Evolutionary conservation across 2,329 filamentous ascomycete genomes (phyloP).

Genomic region (Fusarium redolens): DNA sequence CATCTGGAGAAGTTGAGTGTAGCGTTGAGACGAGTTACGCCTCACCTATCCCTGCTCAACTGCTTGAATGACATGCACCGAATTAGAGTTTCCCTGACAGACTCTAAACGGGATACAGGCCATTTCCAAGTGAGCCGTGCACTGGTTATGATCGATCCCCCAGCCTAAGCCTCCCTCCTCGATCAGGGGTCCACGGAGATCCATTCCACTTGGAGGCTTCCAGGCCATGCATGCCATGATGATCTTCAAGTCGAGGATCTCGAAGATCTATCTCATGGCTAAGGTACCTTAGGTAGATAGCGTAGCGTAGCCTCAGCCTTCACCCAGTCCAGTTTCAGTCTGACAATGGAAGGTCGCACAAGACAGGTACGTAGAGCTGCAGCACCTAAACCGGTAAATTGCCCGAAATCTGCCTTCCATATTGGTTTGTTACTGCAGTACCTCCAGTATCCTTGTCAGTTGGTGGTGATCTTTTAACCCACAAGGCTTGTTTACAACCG

Average conservation of each 20-base stretch:
- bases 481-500: not conserved
- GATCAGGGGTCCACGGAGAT: conserved; percentile 40
- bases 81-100: conserved; percentile 11
- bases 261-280: conserved; percentile 56
- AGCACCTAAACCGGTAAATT: conserved; percentile 4
- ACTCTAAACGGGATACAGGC: not conserved
- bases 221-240: conserved; percentile 52
- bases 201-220: conserved; percentile 49
- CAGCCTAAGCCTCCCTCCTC: conserved; percentile 61
- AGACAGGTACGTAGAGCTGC: not conserved
- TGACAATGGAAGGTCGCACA: conserved; percentile 26
- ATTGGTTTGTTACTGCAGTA: conserved; percentile 14
- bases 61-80: not conserved
- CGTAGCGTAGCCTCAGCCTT: conserved; percentile 49
- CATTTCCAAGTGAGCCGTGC: not conserved
- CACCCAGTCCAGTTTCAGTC: conserved; percentile 45
- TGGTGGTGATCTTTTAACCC: not conserved
- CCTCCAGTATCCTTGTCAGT: conserved; percentile 13
- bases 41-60: not conserved
- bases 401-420: conserved; percentile 36
- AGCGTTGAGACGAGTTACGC: not conserved
- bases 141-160: conserved; percentile 5
- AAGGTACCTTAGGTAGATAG: not conserved
- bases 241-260: conserved; percentile 51
- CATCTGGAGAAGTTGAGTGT: not conserved